Conservation (phyloP, 441 rosid species). For the Bocquillonia castaneifolia region DNA sequence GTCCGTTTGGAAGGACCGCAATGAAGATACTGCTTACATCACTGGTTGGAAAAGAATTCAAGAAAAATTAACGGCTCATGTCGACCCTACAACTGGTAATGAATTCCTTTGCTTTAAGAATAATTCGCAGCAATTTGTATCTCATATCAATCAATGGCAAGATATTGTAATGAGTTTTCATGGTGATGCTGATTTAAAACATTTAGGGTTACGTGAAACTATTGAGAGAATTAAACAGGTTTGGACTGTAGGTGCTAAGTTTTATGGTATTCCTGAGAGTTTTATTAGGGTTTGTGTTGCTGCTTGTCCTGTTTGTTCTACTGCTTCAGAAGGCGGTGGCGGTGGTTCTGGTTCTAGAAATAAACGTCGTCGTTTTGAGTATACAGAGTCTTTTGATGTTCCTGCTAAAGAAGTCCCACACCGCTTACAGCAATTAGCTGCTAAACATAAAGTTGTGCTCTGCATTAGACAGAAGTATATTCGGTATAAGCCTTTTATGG, state of each 20-base stretch:
- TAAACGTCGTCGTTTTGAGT: constrained; percentile 88
- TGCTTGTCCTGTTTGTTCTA: constrained; percentile 73
- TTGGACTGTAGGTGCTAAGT: constrained; percentile 94
- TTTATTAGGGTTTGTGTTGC: constrained; percentile 94
- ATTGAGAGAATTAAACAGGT: constrained; percentile 86
- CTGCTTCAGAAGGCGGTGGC: too few species aligned
- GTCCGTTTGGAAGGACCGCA: constrained; percentile 91
- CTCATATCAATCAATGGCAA: constrained; percentile 89
- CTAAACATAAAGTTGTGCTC: constrained; percentile 91
- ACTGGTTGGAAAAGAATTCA: constrained; percentile 98
- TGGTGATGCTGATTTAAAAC: constrained; percentile 86
- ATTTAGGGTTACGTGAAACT: constrained; percentile 79
- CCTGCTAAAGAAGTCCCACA: constrained; percentile 93
- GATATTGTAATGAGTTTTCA: constrained; percentile 89
- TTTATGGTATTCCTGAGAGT: constrained; percentile 95
- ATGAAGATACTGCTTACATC: constrained; percentile 91
- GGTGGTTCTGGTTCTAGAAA: constrained; percentile 77
- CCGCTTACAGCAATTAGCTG: constrained; percentile 83
- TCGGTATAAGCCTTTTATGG: constrained; percentile 96
- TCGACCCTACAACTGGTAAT: constrained; percentile 63
- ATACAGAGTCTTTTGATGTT: constrained; percentile 90
- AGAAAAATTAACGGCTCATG: constrained; percentile 77
- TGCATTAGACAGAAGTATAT: constrained; percentile 97
- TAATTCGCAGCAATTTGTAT: constrained; percentile 78
- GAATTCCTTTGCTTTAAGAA: constrained; percentile 87